phyloP scores from a whole-genome alignment of 495 filamentous ascomycete genomes.

The Daldinia decipiens region DNA sequence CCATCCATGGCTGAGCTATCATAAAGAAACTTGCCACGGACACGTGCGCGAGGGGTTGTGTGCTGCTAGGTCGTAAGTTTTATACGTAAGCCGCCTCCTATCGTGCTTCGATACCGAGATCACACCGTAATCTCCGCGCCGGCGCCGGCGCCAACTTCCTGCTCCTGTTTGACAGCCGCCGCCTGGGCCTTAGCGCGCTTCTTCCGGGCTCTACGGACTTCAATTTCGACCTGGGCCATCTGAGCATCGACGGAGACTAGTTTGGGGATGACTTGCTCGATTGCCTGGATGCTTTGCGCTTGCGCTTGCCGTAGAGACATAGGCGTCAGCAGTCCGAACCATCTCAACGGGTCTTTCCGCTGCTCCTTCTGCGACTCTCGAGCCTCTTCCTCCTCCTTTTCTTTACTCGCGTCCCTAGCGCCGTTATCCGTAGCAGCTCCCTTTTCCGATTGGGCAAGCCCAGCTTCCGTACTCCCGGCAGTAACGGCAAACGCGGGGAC shows the following conservation, averaged over 20 bases:
- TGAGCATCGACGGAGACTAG: conserved; percentile 56
- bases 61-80: background rate
- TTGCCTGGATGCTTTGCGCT: conserved; percentile 53
- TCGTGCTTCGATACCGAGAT: background rate
- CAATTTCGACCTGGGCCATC: conserved; percentile 62
- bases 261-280: conserved; percentile 58
- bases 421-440: background rate
- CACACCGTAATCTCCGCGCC: conserved; percentile 28
- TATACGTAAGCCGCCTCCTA: background rate
- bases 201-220: conserved; percentile 62
- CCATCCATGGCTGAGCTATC: background rate
- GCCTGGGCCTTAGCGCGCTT: conserved; percentile 56
- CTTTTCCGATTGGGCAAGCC: background rate
- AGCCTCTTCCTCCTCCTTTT: conserved; percentile 2
- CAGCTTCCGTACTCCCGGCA: conserved; percentile 6
- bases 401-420: background rate
- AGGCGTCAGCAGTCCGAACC: conserved; percentile 76
- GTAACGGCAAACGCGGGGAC: conserved; percentile 24
- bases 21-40: background rate
- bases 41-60: background rate
- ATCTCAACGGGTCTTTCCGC: conserved; percentile 67
- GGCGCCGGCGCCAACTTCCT: conserved; percentile 6
- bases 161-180: conserved; percentile 17
- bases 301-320: conserved; percentile 69
- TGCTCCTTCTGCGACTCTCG: background rate